Percentiles rank a stretch among this genome's conserved stretches.
These are phyloP conservation scores for Epichloe uncinata DNA, from an alignment of 2,329 filamentous ascomycete species.

Conservation along the genomic window DNA sequence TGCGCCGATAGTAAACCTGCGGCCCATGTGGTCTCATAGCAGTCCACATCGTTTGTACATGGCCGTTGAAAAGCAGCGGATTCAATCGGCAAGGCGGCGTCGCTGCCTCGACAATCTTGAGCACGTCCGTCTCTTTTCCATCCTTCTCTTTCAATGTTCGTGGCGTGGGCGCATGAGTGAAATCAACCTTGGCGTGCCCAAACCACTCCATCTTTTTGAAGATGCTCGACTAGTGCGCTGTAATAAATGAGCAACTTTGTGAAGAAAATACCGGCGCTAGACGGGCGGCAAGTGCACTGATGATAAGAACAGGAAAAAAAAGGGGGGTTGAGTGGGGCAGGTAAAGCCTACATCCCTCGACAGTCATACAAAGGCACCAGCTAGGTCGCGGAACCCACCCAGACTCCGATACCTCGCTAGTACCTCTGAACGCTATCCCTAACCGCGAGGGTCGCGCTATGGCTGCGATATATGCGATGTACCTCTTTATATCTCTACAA, in stretches of 20 bases:
- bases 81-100: conserved; percentile 79
- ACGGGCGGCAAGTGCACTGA: background rate
- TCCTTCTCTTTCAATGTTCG: conserved; percentile 46
- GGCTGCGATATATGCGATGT: too few species aligned
- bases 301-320: background rate
- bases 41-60: conserved; percentile 84
- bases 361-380: too few species aligned
- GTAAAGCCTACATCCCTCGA: background rate
- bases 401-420: too few species aligned
- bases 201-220: conserved; percentile 45
- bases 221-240: background rate
- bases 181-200: conserved; percentile 52
- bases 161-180: conserved; percentile 46
- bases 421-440: too few species aligned
- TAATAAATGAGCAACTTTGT: background rate
- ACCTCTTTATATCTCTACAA: too few species aligned
- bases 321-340: too few species aligned
- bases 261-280: too few species aligned
- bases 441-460: too few species aligned
- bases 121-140: conserved; percentile 49
- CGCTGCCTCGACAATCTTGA: conserved; percentile 55
- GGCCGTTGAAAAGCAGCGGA: conserved; percentile 87
- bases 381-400: too few species aligned
- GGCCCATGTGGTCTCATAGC: conserved; percentile 57
- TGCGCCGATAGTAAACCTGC: conserved; percentile 64